A percentile compares a stretch with the other conserved stretches of the same genome.
phyloP scores from a whole-genome alignment of 164 flowering plant genomes.

The Tetrastigma voinierianum region DNA sequence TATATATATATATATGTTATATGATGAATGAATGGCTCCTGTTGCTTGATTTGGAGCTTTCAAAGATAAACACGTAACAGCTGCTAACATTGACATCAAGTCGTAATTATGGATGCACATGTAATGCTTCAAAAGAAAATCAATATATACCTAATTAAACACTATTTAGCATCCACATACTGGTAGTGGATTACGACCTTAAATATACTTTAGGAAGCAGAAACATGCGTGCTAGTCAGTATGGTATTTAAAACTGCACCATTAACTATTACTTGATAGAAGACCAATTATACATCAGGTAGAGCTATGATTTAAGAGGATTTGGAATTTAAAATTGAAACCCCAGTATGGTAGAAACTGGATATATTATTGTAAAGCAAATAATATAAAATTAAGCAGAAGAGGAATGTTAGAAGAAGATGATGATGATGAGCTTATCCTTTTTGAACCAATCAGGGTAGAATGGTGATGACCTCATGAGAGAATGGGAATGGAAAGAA shows the following conservation, averaged over 20 bases:
- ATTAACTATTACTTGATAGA: slow-evolving; percentile 18
- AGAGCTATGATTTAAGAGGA: slow-evolving; percentile 8
- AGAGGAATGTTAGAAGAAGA: neutral
- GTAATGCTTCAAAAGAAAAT: slow-evolving; percentile 6
- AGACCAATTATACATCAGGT: slow-evolving; percentile 1
- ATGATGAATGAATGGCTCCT: neutral
- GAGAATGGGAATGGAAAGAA: neutral
- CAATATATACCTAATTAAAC: neutral
- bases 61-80: neutral
- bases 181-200: slow-evolving; percentile 40
- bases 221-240: slow-evolving; percentile 21
- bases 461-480: slow-evolving; percentile 18
- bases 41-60: neutral
- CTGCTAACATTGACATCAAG: neutral
- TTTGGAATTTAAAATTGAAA: neutral
- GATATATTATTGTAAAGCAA: neutral
- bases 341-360: neutral
- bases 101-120: neutral
- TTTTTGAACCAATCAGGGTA: slow-evolving; percentile 27
- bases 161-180: slow-evolving; percentile 20
- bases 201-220: slow-evolving; percentile 20
- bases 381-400: neutral
- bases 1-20: neutral
- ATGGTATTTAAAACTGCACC: slow-evolving; percentile 16
- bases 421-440: slow-evolving; percentile 43